Evolutionary conservation across 768 basidiomycete genomes (phyloP), one percentile per base, ranked within the genome.

Genomic region (Pulveroboletus sp.): DNA sequence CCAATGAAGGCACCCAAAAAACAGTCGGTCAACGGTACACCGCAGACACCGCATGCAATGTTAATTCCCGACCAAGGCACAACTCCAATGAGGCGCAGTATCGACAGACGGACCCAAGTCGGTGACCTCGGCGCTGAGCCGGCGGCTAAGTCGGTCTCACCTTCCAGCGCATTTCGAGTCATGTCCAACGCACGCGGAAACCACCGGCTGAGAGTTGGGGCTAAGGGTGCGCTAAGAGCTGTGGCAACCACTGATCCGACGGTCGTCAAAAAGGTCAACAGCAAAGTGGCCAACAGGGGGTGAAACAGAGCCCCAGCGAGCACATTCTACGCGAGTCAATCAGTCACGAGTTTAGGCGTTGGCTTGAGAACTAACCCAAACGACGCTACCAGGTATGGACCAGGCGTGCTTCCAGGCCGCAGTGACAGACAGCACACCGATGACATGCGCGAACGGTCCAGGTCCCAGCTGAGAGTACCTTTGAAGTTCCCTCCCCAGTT

Each of bases 31-130:
- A 89, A 61, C 8, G 82, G 71, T 14, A 97, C 91, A 29, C 88
- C 86, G 59, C 88, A 89, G 23, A 95, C 91, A 44, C 93, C 93
- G 68, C 88, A 95, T 38, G 93, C 93, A 50, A 97, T 88, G 67
- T 97, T 97, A 75, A 97, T 92, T 51, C 91, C 93, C 49, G 89
- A 91, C 94, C 94, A 97, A 6, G 94, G 94, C 4, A 96, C 91
- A 47, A 97, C 82, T 17, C 94, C 94, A 60, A 95, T 81, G 50
- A 95, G 82, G 42, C 94, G 82, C 54, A 97, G 79, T 50, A 95
- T 80, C 4, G 92, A 85, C 37, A 96, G 73, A 34, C 93, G 82
- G 37, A 93, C 84, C 93, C 94, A 96, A 3, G 83, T 62, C 20
- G 74, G 64, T 19, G 71, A 71, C 56, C 59, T 68, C 17, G 70